These are phyloP conservation scores for Sicyos baderoa DNA, from an alignment of 306 rosid species.

Conservation along the genomic window DNA sequence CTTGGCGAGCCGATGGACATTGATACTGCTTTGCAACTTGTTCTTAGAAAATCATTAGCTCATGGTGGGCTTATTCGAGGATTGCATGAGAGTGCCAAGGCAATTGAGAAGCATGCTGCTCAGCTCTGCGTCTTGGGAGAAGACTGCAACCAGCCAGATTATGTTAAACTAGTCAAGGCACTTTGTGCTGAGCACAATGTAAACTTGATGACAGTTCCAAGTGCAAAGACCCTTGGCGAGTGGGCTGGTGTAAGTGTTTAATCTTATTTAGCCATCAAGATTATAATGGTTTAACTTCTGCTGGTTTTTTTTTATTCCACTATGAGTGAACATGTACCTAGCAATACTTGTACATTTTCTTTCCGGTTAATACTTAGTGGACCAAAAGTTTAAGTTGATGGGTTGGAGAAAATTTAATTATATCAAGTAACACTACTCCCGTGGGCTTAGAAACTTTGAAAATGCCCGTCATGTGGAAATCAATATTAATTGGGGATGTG, in stretches of 20 bases:
- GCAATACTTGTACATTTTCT: too few relatives aligned
- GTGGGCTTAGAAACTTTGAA: too few relatives aligned
- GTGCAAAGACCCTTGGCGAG: conserved; percentile 86
- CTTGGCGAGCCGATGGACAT: conserved; percentile 45
- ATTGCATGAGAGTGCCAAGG: conserved; percentile 70
- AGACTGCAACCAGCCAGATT: conserved; percentile 85
- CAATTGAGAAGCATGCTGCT: conserved; percentile 70
- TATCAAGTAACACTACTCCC: too few relatives aligned
- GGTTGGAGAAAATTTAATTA: too few relatives aligned
- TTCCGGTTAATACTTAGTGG: background rate
- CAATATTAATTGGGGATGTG: too few relatives aligned
- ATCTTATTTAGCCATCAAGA: background rate
- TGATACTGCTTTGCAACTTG: conserved; percentile 59
- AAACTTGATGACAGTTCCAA: conserved; percentile 61
- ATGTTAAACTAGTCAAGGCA: conserved; percentile 69
- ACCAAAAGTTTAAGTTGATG: too few relatives aligned
- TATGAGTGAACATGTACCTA: background rate
- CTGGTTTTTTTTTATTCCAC: background rate
- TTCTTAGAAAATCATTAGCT: too few relatives aligned
- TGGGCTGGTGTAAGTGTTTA: conserved; percentile 84
- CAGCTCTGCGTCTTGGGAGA: conserved; percentile 81
- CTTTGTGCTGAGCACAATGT: too few relatives aligned
- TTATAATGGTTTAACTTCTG: background rate
- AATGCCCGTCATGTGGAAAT: too few relatives aligned
- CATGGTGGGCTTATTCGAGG: conserved; percentile 80